These are phyloP conservation scores for Mycena kentingensis DNA, from an alignment of 768 basidiomycete genomes.

Conservation along the genomic window DNA sequence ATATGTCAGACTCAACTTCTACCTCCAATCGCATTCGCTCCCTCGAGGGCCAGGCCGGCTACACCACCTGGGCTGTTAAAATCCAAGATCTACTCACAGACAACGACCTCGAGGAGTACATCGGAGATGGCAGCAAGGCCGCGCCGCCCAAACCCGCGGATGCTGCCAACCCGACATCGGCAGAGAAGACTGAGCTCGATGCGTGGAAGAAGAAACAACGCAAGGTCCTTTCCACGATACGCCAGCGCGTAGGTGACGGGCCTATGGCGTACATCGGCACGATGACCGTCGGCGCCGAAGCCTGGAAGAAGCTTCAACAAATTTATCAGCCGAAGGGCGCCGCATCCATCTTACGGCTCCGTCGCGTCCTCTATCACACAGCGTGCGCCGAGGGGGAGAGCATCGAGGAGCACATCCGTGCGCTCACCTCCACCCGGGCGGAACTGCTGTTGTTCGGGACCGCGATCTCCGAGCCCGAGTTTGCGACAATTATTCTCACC, in stretches of 20 bases:
- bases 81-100: slow-evolving; percentile 28
- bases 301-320: slow-evolving; percentile 29
- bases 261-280: slow-evolving; percentile 32
- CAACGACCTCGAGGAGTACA: slow-evolving; percentile 16
- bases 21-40: slow-evolving; percentile 21
- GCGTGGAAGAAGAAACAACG: slow-evolving; percentile 27
- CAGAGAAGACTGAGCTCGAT: not conserved
- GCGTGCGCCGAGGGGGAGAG: slow-evolving; percentile 33
- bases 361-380: no score
- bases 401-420: slow-evolving; percentile 34
- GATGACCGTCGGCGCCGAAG: slow-evolving; percentile 26
- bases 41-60: slow-evolving; percentile 23
- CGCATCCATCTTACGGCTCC: slow-evolving; percentile 30
- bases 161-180: not conserved
- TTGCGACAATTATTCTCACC: slow-evolving; percentile 32
- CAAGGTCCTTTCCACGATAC: slow-evolving; percentile 33
- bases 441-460: slow-evolving; percentile 25
- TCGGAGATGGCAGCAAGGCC: not conserved
- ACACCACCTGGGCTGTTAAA: slow-evolving; percentile 23
- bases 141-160: not conserved
- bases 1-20: not conserved
- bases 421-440: slow-evolving; percentile 27
- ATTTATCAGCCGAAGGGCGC: slow-evolving; percentile 28
- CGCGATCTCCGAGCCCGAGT: slow-evolving; percentile 31
- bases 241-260: slow-evolving; percentile 21